Evolutionary conservation across 2,329 filamentous ascomycete species (phyloP), one percentile per base, ranked within the genome.

Genomic region (Triangularia verruculosa): DNA sequence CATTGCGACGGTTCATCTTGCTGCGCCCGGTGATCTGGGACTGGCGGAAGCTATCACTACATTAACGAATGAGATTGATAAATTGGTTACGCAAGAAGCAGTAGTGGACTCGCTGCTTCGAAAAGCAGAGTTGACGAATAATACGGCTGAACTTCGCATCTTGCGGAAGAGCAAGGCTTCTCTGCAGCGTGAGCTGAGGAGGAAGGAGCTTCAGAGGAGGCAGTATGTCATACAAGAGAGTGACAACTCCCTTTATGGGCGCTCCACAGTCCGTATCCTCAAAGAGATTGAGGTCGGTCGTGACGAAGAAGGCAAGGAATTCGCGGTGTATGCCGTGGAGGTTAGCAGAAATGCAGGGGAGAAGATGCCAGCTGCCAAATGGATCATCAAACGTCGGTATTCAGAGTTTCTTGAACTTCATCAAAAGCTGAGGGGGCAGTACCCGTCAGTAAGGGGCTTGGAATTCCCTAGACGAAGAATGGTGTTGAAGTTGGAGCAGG

Each of bases 181-280:
- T 75, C 79, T 99, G 63, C 91, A 96, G 72, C 85, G 95, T 68
- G 95, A 99, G 75, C 93, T 98, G 61, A 86, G 92, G 62, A 88
- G 93, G 32, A 99, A 98, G 74, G 94, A 98, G 76, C 85, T 99
- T 72, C 95, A 99, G 74, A 86, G 93, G 59, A 95, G 97, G 75
- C 96, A 99, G 74, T 99, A 99, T 71, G 92, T 96, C 54, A 88
- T 98, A 7, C 95, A 99, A 76, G 95, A 99, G 77, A 97, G 93
- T 73, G 96, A 99, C 74, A 99, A 97, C 75, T 97, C 93, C 75
- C 82, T 99, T 24, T 98, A 96, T 72, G 95, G 95, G 2, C 90
- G 94, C 17, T 94, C 95, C 2, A 92, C 88, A 0, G 87, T 98
- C 70, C 90, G 86, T 70, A 97, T 99, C 74, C 95, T 95, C 72